Base-by-base conservation (phyloP, 805 yeast species). In the Nakazawaea laoshanensis region DNA sequence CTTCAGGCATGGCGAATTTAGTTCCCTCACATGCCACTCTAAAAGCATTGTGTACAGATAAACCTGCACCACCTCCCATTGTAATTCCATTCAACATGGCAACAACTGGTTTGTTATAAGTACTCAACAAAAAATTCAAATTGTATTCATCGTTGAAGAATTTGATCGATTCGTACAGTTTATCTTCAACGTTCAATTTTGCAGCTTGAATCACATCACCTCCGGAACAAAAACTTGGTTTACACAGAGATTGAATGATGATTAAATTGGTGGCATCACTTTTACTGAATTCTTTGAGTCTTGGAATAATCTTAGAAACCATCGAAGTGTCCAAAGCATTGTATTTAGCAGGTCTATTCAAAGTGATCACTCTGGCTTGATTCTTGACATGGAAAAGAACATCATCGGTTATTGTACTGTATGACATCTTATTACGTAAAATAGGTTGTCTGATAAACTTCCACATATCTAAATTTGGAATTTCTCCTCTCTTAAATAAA, bases 41-140 rank as follows among this genome's bases (percentile, higher is more conserved):
- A 65, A 89, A 89, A 3, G 96, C 89, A 9, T 85, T 79, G 57
- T 92, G 97, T 26, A 85, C 80, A 1, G 89, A 68, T 28, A 92
- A 61, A 4, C 98, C 97, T 27, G 87, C 95, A 46, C 97, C 97
- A 33, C 97, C 97, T 35, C 97, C 98, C 95, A 92, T 86, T 18
- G 89, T 85, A 46, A 89, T 84, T 15, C 97, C 96, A 50, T 92
- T 79, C 75, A 82, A 78, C 24, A 86, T 49, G 0, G 94, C 65
- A n/a, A 92, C 77, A 39, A 83, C 68, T 2, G 97, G 97, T 61
- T 87, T 89, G 38, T 77, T 63, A 46, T 75, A 87, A n/a, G 89
- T 77, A 7, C 94, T 78, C 39, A 88, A 63, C 32, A 79, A 60
- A 49, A 77, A 82, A 62, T 92, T 77, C 48, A 92, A 61, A 40